phyloP scores from a whole-genome alignment of 2,329 filamentous ascomycete species.

The Xylaria sp. region DNA sequence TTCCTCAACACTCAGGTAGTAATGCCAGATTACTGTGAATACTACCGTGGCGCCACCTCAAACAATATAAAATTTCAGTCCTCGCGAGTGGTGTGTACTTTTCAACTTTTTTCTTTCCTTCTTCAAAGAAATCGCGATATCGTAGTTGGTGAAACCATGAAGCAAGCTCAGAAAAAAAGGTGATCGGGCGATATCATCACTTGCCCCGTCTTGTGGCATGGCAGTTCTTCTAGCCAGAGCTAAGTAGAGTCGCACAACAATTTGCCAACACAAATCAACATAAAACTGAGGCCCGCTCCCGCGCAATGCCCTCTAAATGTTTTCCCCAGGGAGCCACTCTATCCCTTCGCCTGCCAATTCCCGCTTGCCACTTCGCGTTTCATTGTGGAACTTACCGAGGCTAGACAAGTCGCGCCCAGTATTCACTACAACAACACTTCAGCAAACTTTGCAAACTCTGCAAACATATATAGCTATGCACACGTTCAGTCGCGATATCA shows the following conservation, averaged over 20 bases:
- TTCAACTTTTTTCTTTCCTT: neutral
- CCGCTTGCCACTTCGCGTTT: neutral
- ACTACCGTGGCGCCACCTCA: neutral
- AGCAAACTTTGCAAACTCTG: neutral
- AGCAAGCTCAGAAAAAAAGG: neutral
- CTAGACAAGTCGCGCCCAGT: neutral
- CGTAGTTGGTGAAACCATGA: slow-evolving; percentile 1
- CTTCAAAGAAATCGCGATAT: neutral
- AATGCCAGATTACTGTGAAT: neutral
- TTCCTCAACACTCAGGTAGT: no score
- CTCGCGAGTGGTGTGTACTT: neutral
- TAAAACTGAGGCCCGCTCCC: slow-evolving; percentile 14
- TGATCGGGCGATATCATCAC: slow-evolving; percentile 2
- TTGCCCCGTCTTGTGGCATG: slow-evolving; percentile 11
- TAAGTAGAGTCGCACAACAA: slow-evolving; percentile 21
- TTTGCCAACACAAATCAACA: slow-evolving; percentile 8
- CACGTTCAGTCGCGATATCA: neutral
- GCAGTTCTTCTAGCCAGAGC: neutral
- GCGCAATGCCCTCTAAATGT: neutral
- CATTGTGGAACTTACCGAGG: neutral
- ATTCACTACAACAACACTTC: neutral
- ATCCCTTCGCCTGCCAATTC: neutral
- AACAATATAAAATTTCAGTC: neutral
- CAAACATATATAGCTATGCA: neutral
- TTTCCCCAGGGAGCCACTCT: neutral